These are phyloP conservation scores for Helicocarpus griseus DNA, from an alignment of 2,329 filamentous ascomycete genomes.

Conservation along the genomic window DNA sequence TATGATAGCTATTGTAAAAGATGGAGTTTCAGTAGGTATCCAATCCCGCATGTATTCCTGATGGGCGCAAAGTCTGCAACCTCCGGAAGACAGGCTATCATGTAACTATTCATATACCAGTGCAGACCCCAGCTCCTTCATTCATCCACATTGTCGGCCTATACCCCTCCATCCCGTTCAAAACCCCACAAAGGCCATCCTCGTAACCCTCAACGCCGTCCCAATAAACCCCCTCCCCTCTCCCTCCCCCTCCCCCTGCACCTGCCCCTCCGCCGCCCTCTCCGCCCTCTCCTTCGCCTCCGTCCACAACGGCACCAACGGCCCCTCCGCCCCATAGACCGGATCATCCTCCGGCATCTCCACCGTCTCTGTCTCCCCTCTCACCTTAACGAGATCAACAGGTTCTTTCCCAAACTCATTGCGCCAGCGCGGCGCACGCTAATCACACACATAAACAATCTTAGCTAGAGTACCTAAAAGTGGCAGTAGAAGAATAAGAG, in stretches of 20 bases:
- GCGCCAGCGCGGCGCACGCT: slow-evolving; percentile 16
- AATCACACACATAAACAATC: background rate
- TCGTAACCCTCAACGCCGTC: background rate
- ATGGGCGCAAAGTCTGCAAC: too few species aligned
- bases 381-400: slow-evolving; percentile 9
- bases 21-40: too few species aligned
- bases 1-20: too few species aligned
- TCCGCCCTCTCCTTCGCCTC: background rate
- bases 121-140: too few species aligned
- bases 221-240: background rate
- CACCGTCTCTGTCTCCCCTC: slow-evolving; percentile 12
- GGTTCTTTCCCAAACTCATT: slow-evolving; percentile 16
- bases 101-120: too few species aligned
- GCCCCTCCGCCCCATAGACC: slow-evolving; percentile 14
- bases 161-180: background rate
- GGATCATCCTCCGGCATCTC: slow-evolving; percentile 16
- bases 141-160: background rate
- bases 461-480: too few species aligned
- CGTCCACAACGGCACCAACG: slow-evolving; percentile 14
- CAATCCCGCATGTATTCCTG: too few species aligned
- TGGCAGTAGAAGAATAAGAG: too few species aligned
- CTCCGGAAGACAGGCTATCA: too few species aligned
- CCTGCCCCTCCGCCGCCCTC: background rate
- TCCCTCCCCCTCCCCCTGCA: slow-evolving; percentile 18
- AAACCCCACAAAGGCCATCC: background rate